Evolutionary conservation across 2,329 filamentous ascomycete genomes (phyloP).

Genomic region (Colletotrichum somersetense): DNA sequence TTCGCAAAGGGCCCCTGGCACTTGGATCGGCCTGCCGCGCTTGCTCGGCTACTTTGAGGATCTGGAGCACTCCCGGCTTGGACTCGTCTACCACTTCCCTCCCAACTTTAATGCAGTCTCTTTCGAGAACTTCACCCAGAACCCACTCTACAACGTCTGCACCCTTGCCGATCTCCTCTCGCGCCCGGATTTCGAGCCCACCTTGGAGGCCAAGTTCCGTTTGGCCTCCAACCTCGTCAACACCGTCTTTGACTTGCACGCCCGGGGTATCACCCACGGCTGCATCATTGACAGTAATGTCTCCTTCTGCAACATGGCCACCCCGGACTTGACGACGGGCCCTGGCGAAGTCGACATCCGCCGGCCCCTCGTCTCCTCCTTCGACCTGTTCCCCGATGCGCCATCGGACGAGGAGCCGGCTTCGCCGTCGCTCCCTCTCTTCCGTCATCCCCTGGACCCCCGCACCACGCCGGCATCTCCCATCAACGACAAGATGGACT

Average conservation of each 20-base stretch:
- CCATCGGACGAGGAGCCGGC: constrained; percentile 51
- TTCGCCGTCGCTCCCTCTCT: constrained; percentile 57
- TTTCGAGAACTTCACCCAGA: constrained; percentile 64
- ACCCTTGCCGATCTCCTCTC: constrained; percentile 68
- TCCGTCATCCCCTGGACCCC: constrained; percentile 76
- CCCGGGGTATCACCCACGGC: constrained; percentile 76
- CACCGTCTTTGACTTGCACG: constrained; percentile 80
- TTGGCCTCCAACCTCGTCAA: constrained; percentile 79
- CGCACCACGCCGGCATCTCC: constrained; percentile 63
- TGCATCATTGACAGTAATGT: constrained; percentile 77
- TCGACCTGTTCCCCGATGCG: constrained; percentile 76
- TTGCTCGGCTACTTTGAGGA: constrained; percentile 82
- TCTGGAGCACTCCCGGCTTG: constrained; percentile 75
- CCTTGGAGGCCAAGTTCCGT: constrained; percentile 81
- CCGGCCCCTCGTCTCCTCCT: constrained; percentile 78
- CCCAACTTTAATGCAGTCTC: constrained; percentile 71
- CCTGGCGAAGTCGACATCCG: constrained; percentile 71
- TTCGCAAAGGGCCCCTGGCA: constrained; percentile 62
- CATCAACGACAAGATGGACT: constrained; percentile 63
- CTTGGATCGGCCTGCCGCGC: constrained; percentile 73
- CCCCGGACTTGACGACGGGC: constrained; percentile 54
- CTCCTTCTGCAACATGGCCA: constrained; percentile 69
- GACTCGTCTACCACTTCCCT: constrained; percentile 81
- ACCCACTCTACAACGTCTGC: constrained; percentile 63
- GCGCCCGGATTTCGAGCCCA: constrained; percentile 69